These are phyloP conservation scores for Gossypium longicalyx DNA, from an alignment of 345 rosid genomes.

Conservation along the genomic window DNA sequence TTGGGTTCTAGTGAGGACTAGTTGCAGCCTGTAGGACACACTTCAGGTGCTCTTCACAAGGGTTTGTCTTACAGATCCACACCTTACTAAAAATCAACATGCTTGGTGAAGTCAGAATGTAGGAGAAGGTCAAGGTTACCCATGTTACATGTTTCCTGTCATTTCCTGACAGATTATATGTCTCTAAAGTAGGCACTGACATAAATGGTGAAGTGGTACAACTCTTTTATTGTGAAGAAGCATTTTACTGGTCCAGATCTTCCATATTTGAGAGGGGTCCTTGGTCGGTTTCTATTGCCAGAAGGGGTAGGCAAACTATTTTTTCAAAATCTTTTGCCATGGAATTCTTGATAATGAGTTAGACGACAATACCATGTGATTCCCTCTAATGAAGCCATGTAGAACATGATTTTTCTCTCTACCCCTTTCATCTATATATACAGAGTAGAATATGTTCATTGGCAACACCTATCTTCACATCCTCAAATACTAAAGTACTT, in stretches of 20 bases:
- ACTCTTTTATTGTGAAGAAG: neutral
- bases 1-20: neutral
- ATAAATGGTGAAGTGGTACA: neutral
- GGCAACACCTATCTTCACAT: neutral
- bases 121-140: neutral
- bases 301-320: neutral
- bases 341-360: neutral
- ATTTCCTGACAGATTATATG: neutral
- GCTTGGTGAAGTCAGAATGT: too few relatives aligned
- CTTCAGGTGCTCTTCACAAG: slow-evolving; percentile 1
- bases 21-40: slow-evolving; percentile 1
- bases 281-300: neutral
- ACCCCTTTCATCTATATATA: neutral
- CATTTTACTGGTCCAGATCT: neutral
- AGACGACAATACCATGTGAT: neutral
- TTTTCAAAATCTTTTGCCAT: neutral
- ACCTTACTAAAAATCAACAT: too few relatives aligned
- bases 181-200: neutral
- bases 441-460: neutral
- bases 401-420: too few relatives aligned
- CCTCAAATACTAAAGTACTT: neutral
- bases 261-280: neutral
- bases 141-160: slow-evolving; percentile 6
- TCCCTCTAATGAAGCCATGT: neutral
- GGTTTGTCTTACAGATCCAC: neutral